Evolutionary conservation across 805 yeast genomes (phyloP), one percentile per base, ranked within the genome.

Genomic region (Tetrapisispora pingtungensis): DNA sequence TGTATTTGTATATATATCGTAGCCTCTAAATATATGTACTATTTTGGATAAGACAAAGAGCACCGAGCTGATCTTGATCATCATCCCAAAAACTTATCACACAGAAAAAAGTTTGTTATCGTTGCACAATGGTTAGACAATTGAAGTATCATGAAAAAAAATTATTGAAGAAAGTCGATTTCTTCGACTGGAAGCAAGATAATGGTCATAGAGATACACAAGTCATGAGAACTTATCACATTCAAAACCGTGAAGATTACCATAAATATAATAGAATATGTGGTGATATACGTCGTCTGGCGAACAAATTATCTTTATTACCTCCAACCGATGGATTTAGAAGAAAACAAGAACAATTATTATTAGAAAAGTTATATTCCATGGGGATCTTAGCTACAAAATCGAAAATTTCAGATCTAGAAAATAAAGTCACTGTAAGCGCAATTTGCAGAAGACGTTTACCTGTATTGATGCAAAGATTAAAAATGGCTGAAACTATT

Each of bases 121-220:
- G n/a, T n/a, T n/a, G n/a, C n/a, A 22, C 26, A 22, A 84, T 84
- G 95, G 95, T 84, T 40, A 75, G 98, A 65, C 74, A 84, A 55
- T 75, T 93, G 48, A 93, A 93, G 65, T 87, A 84, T 69, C 98
- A 93, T 66, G 98, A 93, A 75, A 83, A 85, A 73, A 89, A 88
- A 67, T 78, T 93, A 57, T 76, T 93, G 57, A 88, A 84, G 71
- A 93, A 93, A 66, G 97, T 93, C 43, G 97, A 93, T 61, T 87
- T 93, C 69, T 84, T 87, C 42, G 94, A 93, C 64, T 93, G 97
- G 97, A 93, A 93, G 64, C 95, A 87, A 57, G 98, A 93, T 62
- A 81, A 83, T 45, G 87, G 90, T 27, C 98, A 93, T 64, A 72
- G 98, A 54, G 98, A 90, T 55, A 81, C 95, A n/a, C 90, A 85